Evolutionary conservation across 257 asterid genomes (phyloP), one percentile per base, ranked within the genome.

Genomic region (Striga asiatica): DNA sequence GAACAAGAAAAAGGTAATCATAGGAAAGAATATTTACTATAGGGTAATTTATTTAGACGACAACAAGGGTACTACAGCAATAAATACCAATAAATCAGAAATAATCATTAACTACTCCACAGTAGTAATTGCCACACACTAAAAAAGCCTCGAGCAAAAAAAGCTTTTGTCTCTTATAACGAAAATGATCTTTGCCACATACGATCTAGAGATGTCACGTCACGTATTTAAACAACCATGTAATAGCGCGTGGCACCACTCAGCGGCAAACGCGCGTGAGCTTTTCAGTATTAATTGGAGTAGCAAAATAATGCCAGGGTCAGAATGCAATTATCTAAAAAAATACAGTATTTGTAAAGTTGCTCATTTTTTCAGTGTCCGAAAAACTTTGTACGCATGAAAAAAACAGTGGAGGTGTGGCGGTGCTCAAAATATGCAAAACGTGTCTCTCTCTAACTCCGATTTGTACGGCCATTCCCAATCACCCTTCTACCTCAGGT

Each of bases 401-500:
- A 58, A 61, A 32, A 64, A 52, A 46, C 10, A 57, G 10, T 7
- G 16, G 25, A 21, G 54, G 64, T 32, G 50, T 16, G 14, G 6
- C 13, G 42, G 54, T 47, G 53, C 5, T 3, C 32, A 56, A 55
- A 77, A 60, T 54, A 80, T 78, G 87, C 78, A 56, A 10, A 35
- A 67, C 41, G 47, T 66, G 54, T 6, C 69, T 24, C 43, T 67
- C 17, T 64, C 66, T 22, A 69, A 72, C 61, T 64, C 77, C 59
- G 76, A 74, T 58, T 64, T 73, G 73, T 82, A 68, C 62, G 64
- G 70, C 76, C 71, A 48, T 43, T 10, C 46, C 32, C 69, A 69
- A 58, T 67, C 83, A 25, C 63, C 78, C 34, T 74, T 73, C 61
- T 68, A 67, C 62, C 71, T 66, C 54, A 75, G 96, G 96, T 87